These are phyloP conservation scores for Thelonectria discophora DNA, from an alignment of 2,329 filamentous ascomycete genomes.

Conservation along the genomic window DNA sequence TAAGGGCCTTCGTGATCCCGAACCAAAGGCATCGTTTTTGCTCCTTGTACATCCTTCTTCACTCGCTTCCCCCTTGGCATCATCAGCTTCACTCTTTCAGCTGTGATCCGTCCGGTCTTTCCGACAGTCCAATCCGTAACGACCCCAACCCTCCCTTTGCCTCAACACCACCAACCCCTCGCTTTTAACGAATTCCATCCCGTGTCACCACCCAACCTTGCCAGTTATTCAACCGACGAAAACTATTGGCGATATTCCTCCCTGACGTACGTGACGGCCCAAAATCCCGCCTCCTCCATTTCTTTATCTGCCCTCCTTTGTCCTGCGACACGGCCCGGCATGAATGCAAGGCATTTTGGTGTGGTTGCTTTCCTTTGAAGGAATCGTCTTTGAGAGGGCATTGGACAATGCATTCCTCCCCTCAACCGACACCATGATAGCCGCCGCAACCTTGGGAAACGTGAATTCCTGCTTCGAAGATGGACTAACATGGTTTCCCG, in stretches of 20 bases:
- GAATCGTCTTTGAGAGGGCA: constrained; percentile 36
- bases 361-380: constrained; percentile 22
- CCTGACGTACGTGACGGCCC: constrained; percentile 42
- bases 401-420: constrained; percentile 35
- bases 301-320: constrained; percentile 19
- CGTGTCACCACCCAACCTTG: constrained; percentile 24
- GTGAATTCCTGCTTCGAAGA: neutral
- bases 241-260: constrained; percentile 44
- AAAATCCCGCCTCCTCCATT: constrained; percentile 31
- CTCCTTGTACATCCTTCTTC: constrained; percentile 35
- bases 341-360: constrained; percentile 24
- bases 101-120: constrained; percentile 52
- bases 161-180: constrained; percentile 38
- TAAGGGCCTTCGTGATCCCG: constrained; percentile 37
- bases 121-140: constrained; percentile 28
- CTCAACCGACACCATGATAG: constrained; percentile 14
- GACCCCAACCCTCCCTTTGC: constrained; percentile 32
- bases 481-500: constrained; percentile 32
- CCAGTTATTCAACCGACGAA: constrained; percentile 33
- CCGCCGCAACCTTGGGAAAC: constrained; percentile 7
- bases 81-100: constrained; percentile 56
- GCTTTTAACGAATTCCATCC: constrained; percentile 14
- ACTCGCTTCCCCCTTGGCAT: constrained; percentile 46
- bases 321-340: constrained; percentile 35
- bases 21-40: constrained; percentile 38